These are phyloP conservation scores for Baeospora myosura DNA, from an alignment of 1,284 basidiomycete species.

Conservation along the genomic window DNA sequence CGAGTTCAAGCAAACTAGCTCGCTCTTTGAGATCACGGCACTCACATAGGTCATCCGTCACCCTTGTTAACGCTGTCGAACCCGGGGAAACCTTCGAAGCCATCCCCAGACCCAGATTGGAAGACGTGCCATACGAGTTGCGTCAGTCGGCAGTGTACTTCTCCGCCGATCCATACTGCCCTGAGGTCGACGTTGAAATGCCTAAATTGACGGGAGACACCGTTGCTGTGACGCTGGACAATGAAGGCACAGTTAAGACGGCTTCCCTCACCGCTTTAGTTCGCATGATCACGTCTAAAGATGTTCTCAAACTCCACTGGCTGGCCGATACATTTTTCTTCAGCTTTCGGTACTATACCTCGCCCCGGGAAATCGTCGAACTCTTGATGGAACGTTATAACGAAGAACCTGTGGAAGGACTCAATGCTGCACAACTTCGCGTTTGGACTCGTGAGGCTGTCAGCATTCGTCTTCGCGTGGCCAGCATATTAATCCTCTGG, in stretches of 20 bases:
- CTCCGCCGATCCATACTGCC: constrained; percentile 19
- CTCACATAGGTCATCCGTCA: too few species aligned
- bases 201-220: constrained; percentile 20
- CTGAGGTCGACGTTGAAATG: constrained; percentile 23
- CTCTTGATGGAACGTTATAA: constrained; percentile 56
- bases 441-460: constrained; percentile 45
- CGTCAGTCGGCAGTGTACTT: constrained; percentile 24
- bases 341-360: constrained; percentile 70
- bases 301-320: constrained; percentile 27
- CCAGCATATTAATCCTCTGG: constrained; percentile 68
- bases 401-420: constrained; percentile 25
- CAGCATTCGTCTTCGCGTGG: constrained; percentile 57
- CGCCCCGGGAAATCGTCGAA: constrained; percentile 46
- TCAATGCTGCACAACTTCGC: constrained; percentile 30
- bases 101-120: too few species aligned
- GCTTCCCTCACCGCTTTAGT: constrained; percentile 40
- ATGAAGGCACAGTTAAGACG: constrained; percentile 21
- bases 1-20: too few species aligned
- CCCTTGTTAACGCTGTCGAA: too few species aligned
- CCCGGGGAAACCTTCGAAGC: too few species aligned
- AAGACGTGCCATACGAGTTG: constrained; percentile 16
- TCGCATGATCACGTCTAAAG: constrained; percentile 38
- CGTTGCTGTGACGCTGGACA: constrained; percentile 19
- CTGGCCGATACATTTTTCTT: constrained; percentile 59
- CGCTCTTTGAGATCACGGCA: too few species aligned